Conservation (phyloP, 805 yeast species). For the Millerozyma miso region DNA sequence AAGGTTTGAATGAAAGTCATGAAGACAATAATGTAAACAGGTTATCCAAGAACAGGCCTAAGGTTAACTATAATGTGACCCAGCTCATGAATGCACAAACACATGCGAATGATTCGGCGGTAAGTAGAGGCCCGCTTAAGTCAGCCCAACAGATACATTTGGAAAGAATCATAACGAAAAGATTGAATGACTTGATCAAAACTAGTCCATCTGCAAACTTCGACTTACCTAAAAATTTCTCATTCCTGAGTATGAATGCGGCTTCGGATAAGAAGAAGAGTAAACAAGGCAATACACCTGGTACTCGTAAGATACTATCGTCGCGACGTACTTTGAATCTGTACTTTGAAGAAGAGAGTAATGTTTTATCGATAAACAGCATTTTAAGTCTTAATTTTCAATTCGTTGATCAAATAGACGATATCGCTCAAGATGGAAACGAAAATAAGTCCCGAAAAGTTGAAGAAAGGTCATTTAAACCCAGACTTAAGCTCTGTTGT, state of each 20-base stretch:
- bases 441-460: constrained; percentile 14
- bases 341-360: constrained; percentile 44
- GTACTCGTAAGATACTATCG: constrained; percentile 38
- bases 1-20: constrained; percentile 8
- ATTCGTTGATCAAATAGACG: constrained; percentile 33
- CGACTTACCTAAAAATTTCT: constrained; percentile 40
- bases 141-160: constrained; percentile 40
- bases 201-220: constrained; percentile 28
- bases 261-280: constrained; percentile 20
- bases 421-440: constrained; percentile 10
- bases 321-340: constrained; percentile 40
- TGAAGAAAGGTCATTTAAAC: constrained; percentile 17
- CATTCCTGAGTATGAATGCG: constrained; percentile 29
- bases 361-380: constrained; percentile 38
- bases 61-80: constrained; percentile 42
- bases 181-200: constrained; percentile 32
- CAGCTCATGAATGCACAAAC: constrained; percentile 41
- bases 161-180: constrained; percentile 33
- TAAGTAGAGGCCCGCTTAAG: constrained; percentile 33
- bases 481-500: constrained; percentile 36
- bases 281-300: constrained; percentile 40
- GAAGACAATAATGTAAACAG: constrained; percentile 18
- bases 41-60: constrained; percentile 28
- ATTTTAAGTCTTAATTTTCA: constrained; percentile 38
- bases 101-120: constrained; percentile 19